Conservation (phyloP, 1,284 basidiomycete species). For the Trichosporon ovoides region DNA sequence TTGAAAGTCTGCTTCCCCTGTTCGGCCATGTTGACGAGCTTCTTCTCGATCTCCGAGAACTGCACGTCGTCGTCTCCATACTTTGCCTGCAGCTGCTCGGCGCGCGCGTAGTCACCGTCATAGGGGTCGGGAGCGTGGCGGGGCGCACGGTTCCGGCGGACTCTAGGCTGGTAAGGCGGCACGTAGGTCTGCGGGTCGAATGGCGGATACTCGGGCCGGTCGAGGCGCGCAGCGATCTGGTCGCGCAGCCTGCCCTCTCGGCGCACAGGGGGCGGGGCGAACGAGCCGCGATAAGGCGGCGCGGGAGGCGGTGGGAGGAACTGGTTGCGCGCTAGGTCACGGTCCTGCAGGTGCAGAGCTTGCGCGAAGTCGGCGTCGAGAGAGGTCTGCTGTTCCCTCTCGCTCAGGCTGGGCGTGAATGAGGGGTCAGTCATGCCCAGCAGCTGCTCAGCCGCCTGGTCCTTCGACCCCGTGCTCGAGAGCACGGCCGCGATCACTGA, state of each 20-base stretch:
- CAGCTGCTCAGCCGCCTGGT: constrained; percentile 44
- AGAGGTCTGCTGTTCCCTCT: constrained; percentile 31
- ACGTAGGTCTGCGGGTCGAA: constrained; percentile 7
- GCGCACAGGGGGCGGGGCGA: not conserved
- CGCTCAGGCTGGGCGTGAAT: constrained; percentile 29
- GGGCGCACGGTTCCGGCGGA: constrained; percentile 24
- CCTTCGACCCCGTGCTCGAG: constrained; percentile 37
- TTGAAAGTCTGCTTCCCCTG: constrained; percentile 45
- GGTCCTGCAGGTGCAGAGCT: constrained; percentile 43
- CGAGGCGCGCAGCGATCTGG: constrained; percentile 7
- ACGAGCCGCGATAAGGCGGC: not conserved
- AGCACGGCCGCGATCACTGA: constrained; percentile 45
- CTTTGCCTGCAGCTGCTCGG: constrained; percentile 6
- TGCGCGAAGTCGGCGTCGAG: constrained; percentile 46
- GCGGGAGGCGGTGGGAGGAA: not conserved
- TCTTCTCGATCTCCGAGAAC: constrained; percentile 42
- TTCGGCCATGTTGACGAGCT: constrained; percentile 41
- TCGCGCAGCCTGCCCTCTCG: not conserved
- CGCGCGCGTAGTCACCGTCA: constrained; percentile 6
- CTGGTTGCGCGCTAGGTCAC: constrained; percentile 20
- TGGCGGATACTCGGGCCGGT: not conserved
- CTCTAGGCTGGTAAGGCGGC: constrained; percentile 45
- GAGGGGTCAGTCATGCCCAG: constrained; percentile 46
- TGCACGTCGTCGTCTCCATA: constrained; percentile 19
- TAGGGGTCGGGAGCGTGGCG: constrained; percentile 15